phyloP scores from a whole-genome alignment of 768 basidiomycete species.

The Tulasnella calospora region DNA sequence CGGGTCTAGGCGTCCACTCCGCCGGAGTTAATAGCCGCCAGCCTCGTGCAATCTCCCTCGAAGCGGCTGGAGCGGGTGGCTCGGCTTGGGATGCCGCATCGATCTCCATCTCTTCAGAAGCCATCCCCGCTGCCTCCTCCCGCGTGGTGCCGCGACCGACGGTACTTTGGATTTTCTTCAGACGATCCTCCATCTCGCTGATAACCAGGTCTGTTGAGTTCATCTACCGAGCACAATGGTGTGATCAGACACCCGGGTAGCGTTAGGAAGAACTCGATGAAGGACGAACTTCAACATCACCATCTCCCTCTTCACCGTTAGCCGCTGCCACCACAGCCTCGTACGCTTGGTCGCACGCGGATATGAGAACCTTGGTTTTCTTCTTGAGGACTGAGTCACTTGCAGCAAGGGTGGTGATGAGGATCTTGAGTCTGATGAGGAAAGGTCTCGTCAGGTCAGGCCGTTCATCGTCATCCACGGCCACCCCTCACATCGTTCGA shows the following conservation, averaged over 20 bases:
- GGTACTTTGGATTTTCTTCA: background rate
- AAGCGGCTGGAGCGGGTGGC: background rate
- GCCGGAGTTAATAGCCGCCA: background rate
- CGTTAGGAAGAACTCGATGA: background rate
- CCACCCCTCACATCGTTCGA: background rate
- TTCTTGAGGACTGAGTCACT: background rate
- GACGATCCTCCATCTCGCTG: background rate
- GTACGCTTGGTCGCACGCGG: background rate
- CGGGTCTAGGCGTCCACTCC: background rate
- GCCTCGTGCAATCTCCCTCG: background rate
- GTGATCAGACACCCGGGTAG: background rate
- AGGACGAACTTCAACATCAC: background rate
- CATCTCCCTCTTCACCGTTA: background rate
- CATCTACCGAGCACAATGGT: background rate
- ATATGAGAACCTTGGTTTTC: slow-evolving; percentile 13
- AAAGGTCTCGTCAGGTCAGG: background rate
- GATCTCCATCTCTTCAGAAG: background rate
- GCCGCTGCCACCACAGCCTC: background rate
- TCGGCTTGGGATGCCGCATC: background rate
- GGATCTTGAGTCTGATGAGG: slow-evolving; percentile 6
- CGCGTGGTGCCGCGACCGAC: background rate
- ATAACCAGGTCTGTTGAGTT: background rate
- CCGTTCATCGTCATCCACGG: too few species aligned
- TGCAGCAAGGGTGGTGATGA: slow-evolving; percentile 1
- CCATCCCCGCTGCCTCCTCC: background rate